Percentiles rank a stretch among this genome's conserved stretches.
phyloP scores from a whole-genome alignment of 805 yeast genomes.

The Saturnispora dispora region DNA sequence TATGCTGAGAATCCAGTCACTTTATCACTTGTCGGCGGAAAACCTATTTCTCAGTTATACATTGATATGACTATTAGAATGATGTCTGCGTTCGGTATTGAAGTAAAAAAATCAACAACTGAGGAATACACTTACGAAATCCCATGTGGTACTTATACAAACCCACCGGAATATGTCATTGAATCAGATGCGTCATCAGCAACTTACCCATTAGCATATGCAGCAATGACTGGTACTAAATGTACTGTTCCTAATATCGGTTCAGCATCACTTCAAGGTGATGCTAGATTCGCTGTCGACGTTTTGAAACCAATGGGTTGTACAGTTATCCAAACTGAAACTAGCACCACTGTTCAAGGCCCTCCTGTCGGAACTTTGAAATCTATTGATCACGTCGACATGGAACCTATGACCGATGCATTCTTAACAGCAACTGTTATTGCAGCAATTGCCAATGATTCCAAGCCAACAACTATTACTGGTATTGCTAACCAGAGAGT shows the following conservation, averaged over 20 bases:
- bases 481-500: slow-evolving; percentile 98
- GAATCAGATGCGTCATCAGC: slow-evolving; percentile 98
- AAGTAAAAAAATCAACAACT: slow-evolving; percentile 56
- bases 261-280: slow-evolving; percentile 86
- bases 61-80: slow-evolving; percentile 94
- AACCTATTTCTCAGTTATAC: slow-evolving; percentile 91
- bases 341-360: slow-evolving; percentile 87
- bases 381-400: slow-evolving; percentile 72
- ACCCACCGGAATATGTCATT: slow-evolving; percentile 78
- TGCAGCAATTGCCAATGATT: slow-evolving; percentile 72
- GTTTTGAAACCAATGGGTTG: slow-evolving; percentile 96
- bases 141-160: slow-evolving; percentile 71
- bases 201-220: slow-evolving; percentile 94
- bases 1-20: slow-evolving; percentile 86
- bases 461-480: slow-evolving; percentile 62
- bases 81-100: slow-evolving; percentile 87
- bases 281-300: slow-evolving; percentile 91
- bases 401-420: slow-evolving; percentile 99
- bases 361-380: slow-evolving; percentile 62
- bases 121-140: slow-evolving; percentile 83
- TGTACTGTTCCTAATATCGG: slow-evolving; percentile 95
- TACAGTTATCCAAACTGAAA: slow-evolving; percentile 67
- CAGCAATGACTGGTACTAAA: slow-evolving; percentile 90
- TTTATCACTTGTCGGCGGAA: slow-evolving; percentile 84
- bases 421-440: slow-evolving; percentile 93